phyloP scores from a whole-genome alignment of 768 basidiomycete genomes.

The Kwoniella dendrophila region DNA sequence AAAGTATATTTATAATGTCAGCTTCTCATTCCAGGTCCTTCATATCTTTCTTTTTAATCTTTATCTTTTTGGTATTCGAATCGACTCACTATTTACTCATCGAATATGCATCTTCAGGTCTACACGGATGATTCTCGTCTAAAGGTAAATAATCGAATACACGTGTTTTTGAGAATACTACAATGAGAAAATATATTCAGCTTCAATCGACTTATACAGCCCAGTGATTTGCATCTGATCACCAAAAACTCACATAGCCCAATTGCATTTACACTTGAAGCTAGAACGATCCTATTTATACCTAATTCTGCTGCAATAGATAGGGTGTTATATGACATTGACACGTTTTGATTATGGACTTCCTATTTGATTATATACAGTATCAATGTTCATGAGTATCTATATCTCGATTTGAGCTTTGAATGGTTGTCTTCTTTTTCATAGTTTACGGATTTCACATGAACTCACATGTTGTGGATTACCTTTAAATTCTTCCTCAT shows the following conservation, averaged over 20 bases:
- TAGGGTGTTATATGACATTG: slow-evolving; percentile 47
- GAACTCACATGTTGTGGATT: slow-evolving; percentile 20
- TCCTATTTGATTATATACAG: slow-evolving; percentile 13
- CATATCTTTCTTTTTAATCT: background rate
- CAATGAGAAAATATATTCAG: background rate
- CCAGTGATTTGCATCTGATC: background rate
- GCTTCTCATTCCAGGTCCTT: too few species aligned
- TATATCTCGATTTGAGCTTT: background rate
- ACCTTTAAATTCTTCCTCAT: background rate
- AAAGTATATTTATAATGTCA: background rate
- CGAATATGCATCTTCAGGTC: slow-evolving; percentile 46
- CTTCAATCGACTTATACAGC: background rate
- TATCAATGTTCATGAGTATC: slow-evolving; percentile 1
- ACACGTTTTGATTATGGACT: slow-evolving; percentile 43
- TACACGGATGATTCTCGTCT: slow-evolving; percentile 43
- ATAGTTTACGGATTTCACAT: too few species aligned
- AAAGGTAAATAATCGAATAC: slow-evolving; percentile 48
- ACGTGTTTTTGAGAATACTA: slow-evolving; percentile 41
- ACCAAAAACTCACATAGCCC: slow-evolving; percentile 36
- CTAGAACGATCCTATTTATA: slow-evolving; percentile 45
- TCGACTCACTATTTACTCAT: slow-evolving; percentile 41
- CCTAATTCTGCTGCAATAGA: slow-evolving; percentile 42
- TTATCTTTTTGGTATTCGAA: background rate
- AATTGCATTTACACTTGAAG: slow-evolving; percentile 47
- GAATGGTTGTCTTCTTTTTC: too few species aligned